Evolutionary conservation across 352 stramenopile genomes (phyloP), one percentile per base, ranked within the genome.

Genomic region (Phytophthora podocarpi): DNA sequence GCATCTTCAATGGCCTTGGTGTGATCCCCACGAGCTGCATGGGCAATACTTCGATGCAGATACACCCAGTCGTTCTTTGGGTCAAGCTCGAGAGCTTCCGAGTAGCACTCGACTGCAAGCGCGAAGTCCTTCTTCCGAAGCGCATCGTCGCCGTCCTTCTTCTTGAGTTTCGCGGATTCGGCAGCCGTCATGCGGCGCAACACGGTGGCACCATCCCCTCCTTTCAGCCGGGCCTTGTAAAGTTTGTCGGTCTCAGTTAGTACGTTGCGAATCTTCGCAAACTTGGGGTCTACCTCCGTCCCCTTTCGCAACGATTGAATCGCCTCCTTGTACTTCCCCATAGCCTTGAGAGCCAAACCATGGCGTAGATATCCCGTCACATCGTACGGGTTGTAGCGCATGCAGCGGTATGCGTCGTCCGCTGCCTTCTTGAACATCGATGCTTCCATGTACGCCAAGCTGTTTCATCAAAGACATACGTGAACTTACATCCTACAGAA

Each of bases 361-460:
- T 98, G 79, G 36, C 93, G 91, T 59, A 98, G 89, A 67, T 98
- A 98, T 8, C 81, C 85, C 77, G 42, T 98, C 21, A 97, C 91
- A 56, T 98, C 97, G 50, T 93, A 91, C 18, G 91, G 93, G 56
- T 98, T 97, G 37, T 97, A 96, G 32, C 91, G 84, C 67, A 98
- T 96, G 49, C 92, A 98, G 5, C 79, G 78, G 20, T 89, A 83
- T 13, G 80, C 89, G 36, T 97, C 94, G 12, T 97, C 82, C 3
- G 80, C 90, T 67, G 96, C 95, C 57, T 98, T 89, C 39, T 89
- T 78, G 41, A 83, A 93, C 45, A 84, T 67, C 0, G 67, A 77
- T 20, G 73, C 76, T 26, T 90, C 77, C 36, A 76, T 76, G 27
- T 91, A 90, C n/a, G 85, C 83, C 34, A 87, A 72, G 67, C 85